Percentiles rank a stretch among this genome's conserved stretches.
These are phyloP conservation scores for Lactarius akahatsu DNA, from an alignment of 768 basidiomycete species.

Conservation along the genomic window DNA sequence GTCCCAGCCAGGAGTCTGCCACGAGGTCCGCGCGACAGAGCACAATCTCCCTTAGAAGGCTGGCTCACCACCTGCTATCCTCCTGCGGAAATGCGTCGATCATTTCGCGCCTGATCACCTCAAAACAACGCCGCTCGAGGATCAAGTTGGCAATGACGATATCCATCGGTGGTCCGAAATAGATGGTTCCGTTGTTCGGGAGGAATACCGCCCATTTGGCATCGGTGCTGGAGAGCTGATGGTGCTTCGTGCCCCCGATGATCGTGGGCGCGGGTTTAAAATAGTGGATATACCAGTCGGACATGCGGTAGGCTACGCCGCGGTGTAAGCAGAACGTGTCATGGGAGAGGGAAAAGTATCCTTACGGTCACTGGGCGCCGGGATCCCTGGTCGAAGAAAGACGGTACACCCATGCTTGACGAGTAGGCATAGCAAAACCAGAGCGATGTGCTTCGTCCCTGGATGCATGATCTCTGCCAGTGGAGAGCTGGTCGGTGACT, in stretches of 20 bases:
- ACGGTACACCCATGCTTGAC: constrained; percentile 10
- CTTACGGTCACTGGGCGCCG: neutral
- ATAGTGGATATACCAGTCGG: too few species aligned
- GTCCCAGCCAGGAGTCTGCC: constrained; percentile 32
- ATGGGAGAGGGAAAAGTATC: neutral
- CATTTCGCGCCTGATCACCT: too few species aligned
- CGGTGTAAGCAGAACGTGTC: neutral
- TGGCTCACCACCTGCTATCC: too few species aligned
- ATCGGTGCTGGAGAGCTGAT: too few species aligned
- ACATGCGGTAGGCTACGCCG: neutral
- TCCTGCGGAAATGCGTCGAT: constrained; percentile 16
- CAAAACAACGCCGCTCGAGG: too few species aligned
- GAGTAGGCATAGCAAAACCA: constrained; percentile 9
- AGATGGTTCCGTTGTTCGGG: too few species aligned
- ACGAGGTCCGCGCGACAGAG: constrained; percentile 39
- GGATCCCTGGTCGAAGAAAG: neutral
- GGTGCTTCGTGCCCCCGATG: too few species aligned
- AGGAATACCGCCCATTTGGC: too few species aligned
- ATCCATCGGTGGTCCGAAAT: too few species aligned
- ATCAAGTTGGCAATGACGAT: too few species aligned
- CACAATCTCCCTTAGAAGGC: constrained; percentile 30
- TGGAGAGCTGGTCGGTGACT: neutral
- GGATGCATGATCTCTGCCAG: neutral
- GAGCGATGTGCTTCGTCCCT: neutral
- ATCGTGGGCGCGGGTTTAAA: too few species aligned